Base-by-base conservation (phyloP, 495 filamentous ascomycete species). In the Annulohypoxylon stygium region DNA sequence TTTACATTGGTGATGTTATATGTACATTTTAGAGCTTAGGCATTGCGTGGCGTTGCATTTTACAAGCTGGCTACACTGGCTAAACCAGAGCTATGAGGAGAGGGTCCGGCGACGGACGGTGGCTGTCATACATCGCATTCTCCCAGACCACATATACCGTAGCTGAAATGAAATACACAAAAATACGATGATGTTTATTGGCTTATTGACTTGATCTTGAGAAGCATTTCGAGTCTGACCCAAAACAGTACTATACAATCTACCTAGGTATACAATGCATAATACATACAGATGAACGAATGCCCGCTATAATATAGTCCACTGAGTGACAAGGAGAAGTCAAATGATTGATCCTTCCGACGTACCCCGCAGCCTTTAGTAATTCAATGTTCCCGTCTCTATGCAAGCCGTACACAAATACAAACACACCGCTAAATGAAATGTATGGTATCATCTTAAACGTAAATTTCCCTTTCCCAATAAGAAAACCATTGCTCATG, bases 11-110 rank as follows among this genome's bases (percentile, higher is more conserved):
- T 59, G 53, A 54, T 55, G 60, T 11, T 18, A 37, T 55, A 30
- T 26, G 34, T 55, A 39, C 48, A 58, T 55, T 48, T n/a, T 18
- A 37, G 25, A 23, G 54, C 26, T 23, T 48, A 43, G 48, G 60
- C 60, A 65, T 59, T 47, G 33, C 58, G 20, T 47, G 54, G 65
- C 18, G 53, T 69, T 61, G 50, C 37, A 45, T 61, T 68, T 43
- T 47, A 30, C 10, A 30, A 51, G 50, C 30, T 64, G 41, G 70
- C 51, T 67, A 25, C 47, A 12, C 5, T 30, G 30, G 30, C 30
- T 30, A 30, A 51, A 12, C 4, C 43, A 14, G 43, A 18, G 43
- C 43, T 47, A 1, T 16, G 6, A 47, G 43, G 43, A 14, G n/a
- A 20, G 43, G 11, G 43, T 20, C n/a, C 43, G 43, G 5, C 18